These are phyloP conservation scores for Aciculoconidium aculeatum DNA, from an alignment of 805 yeast species.

Conservation along the genomic window DNA sequence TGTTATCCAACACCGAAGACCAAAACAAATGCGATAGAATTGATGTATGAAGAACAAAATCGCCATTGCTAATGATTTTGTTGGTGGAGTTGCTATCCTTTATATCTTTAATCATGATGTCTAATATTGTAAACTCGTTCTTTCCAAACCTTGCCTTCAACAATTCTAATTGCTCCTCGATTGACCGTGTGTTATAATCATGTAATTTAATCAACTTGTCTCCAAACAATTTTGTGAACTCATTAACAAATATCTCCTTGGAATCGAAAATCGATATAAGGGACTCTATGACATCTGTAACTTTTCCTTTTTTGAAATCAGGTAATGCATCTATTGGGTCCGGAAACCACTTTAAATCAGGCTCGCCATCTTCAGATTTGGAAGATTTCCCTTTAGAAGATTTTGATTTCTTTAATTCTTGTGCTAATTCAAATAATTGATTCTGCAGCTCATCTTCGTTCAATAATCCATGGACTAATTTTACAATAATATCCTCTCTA, in stretches of 20 bases:
- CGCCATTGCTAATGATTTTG: slow-evolving; percentile 15
- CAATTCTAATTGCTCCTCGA: slow-evolving; percentile 40
- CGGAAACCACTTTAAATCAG: slow-evolving; percentile 65
- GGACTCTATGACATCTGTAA: slow-evolving; percentile 65
- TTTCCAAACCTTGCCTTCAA: slow-evolving; percentile 63
- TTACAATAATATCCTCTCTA: slow-evolving; percentile 65
- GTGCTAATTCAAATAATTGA: slow-evolving; percentile 47
- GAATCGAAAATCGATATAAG: slow-evolving; percentile 68
- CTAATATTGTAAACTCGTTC: slow-evolving; percentile 59
- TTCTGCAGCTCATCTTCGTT: slow-evolving; percentile 34
- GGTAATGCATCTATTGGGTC: slow-evolving; percentile 90
- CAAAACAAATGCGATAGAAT: slow-evolving; percentile 77
- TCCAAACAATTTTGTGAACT: slow-evolving; percentile 58
- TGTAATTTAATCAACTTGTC: slow-evolving; percentile 43
- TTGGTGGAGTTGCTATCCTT: slow-evolving; percentile 48
- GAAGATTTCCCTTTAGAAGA: slow-evolving; percentile 1
- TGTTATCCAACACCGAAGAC: slow-evolving; percentile 48
- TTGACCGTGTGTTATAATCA: slow-evolving; percentile 34
- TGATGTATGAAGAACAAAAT: slow-evolving; percentile 43
- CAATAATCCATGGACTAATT: slow-evolving; percentile 67
- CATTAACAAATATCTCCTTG: slow-evolving; percentile 59
- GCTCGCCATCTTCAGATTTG: slow-evolving; percentile 21
- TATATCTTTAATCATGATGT: slow-evolving; percentile 80
- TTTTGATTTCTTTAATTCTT: slow-evolving; percentile 38
- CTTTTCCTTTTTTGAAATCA: slow-evolving; percentile 60